Base-by-base conservation (phyloP, 176 grass and related monocot genomes). In the Otatea glauca region DNA sequence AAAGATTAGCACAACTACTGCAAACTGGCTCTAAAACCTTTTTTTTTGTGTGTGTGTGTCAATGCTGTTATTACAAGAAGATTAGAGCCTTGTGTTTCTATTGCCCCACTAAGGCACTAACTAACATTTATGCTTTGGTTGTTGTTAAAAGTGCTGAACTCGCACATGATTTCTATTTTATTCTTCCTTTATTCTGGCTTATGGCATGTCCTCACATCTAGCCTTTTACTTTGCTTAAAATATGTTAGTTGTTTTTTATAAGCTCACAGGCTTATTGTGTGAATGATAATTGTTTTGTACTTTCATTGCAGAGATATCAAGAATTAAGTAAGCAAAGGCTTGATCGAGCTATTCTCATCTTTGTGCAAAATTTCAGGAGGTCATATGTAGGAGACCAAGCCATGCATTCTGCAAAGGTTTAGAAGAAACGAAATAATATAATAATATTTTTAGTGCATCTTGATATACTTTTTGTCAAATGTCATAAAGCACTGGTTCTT, bases 371-470 rank as follows among this genome's bases (percentile, higher is more conserved):
- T 89, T 99, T 99, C 65, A 93, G 97, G 71, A 96, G 89, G 81
- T 96, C 93, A 41, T 99, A 99, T 92, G 93, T 99, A 76, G 97
- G 97, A 61, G 93, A 99, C 62, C 92, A 96, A 94, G 86, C 93
- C 65, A 89, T 99, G 73, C 91, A 99, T 94, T 90, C 93, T 86
- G 89, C 97, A 65, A 97, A 94, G 90, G 94, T 97, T 80, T 58
- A 68, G 47, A 83, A 77, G 70, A 82, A 68, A 29, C 1, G 44
- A 73, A 75, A 84, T 75, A 15, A 44, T 21, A 82, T 3, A 62
- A 25, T 49, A 74, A 53, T 75, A 74, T 48, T 73, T 65, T 44
- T 83, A 63, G 58, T 86, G 48, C 70, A 69, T 55, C 50, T 78
- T 80, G 11, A 49, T 84, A 29, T 85, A 67, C 44, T 54, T 56